phyloP scores from a whole-genome alignment of 1,284 basidiomycete species.

The Hymenochaete sp. region DNA sequence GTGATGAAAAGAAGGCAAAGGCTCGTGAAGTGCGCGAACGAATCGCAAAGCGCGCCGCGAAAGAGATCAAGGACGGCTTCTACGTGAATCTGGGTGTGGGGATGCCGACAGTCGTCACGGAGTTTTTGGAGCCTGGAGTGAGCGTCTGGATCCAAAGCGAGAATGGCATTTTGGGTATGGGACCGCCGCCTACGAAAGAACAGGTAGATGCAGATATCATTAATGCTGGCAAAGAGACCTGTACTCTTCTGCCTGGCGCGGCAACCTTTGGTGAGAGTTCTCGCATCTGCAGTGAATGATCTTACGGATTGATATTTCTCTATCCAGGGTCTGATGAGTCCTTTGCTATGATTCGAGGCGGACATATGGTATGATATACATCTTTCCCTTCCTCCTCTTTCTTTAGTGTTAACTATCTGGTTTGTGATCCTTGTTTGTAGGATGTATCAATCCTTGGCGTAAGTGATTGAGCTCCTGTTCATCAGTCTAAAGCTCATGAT shows the following conservation, averaged over 20 bases:
- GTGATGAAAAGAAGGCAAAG: conserved; percentile 46
- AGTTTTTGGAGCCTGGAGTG: conserved; percentile 71
- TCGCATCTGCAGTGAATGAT: background rate
- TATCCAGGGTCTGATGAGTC: conserved; percentile 74
- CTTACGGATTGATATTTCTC: background rate
- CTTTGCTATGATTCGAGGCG: conserved; percentile 94
- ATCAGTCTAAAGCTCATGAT: conserved; percentile 8
- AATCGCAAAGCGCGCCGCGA: conserved; percentile 82
- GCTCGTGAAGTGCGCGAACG: conserved; percentile 47
- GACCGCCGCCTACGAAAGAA: conserved; percentile 82
- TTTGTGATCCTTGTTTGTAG: no score
- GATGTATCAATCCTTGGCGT: conserved; percentile 83
- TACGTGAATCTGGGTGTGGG: conserved; percentile 70
- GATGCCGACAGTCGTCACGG: conserved; percentile 91
- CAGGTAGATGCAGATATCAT: conserved; percentile 89
- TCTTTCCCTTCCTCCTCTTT: no score
- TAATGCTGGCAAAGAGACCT: conserved; percentile 95
- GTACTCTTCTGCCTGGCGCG: conserved; percentile 87
- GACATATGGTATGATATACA: no score
- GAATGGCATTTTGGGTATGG: conserved; percentile 94
- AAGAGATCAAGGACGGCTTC: conserved; percentile 86
- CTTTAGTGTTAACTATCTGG: no score
- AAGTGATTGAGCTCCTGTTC: conserved; percentile 19
- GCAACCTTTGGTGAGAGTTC: conserved; percentile 68
- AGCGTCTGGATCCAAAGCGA: conserved; percentile 91